Conservation (phyloP, 108 stramenopile genomes). For the Nitzschia inconspicua region DNA sequence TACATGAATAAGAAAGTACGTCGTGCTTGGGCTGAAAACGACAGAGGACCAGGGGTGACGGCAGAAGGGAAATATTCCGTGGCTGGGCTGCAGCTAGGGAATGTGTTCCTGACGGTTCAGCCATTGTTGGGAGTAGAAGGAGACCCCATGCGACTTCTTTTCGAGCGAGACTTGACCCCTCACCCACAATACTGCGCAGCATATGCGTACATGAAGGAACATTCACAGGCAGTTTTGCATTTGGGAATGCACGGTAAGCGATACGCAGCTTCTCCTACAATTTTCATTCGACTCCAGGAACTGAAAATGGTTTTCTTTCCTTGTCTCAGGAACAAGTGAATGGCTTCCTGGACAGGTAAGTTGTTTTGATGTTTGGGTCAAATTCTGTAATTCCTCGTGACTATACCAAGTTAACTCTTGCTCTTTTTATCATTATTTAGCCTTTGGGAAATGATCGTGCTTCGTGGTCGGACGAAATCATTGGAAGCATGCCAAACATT, state of each 20-base stretch:
- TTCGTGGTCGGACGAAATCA: constrained; percentile 75
- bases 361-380: no score
- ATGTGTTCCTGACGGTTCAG: constrained; percentile 78
- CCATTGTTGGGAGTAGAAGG: constrained; percentile 85
- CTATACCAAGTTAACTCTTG: no score
- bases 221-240: constrained; percentile 73
- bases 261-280: no score
- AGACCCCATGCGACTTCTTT: constrained; percentile 85
- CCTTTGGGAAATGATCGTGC: constrained; percentile 77
- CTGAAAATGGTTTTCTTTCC: no score
- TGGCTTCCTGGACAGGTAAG: no score
- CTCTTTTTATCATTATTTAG: constrained; percentile 75
- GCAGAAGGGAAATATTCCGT: constrained; percentile 70
- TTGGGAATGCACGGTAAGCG: constrained; percentile 89
- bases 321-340: constrained; percentile 29
- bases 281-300: no score
- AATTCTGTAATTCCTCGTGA: no score
- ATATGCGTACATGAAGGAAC: constrained; percentile 68
- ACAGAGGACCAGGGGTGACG: constrained; percentile 58
- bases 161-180: constrained; percentile 82
- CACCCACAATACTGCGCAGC: constrained; percentile 86
- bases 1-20: constrained; percentile 76
- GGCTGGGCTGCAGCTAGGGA: constrained; percentile 76
- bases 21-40: constrained; percentile 59
- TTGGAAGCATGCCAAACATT: constrained; percentile 72